Percentiles rank a stretch among this genome's conserved stretches.
Conservation (phyloP, 1,284 basidiomycete genomes). For the Abortiporus biennis region DNA sequence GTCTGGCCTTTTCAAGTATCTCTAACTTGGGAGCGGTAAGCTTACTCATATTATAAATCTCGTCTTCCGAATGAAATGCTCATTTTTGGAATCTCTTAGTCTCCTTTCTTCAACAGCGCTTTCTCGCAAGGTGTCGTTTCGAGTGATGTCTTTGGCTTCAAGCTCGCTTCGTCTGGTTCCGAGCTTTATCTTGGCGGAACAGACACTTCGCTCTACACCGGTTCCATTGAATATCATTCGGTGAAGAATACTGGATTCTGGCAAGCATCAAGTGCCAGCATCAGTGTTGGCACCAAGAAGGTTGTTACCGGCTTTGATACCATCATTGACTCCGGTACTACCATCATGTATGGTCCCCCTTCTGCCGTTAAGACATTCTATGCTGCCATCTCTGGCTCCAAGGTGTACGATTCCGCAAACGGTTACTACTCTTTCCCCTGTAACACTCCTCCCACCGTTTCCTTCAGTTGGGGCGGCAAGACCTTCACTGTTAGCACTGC, state of each 20-base stretch:
- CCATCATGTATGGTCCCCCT: constrained; percentile 19
- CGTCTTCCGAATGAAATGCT: not conserved
- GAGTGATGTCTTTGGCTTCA: constrained; percentile 47
- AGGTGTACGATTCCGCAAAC: constrained; percentile 38
- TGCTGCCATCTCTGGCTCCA: constrained; percentile 44
- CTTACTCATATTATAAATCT: not conserved
- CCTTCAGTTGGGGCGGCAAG: constrained; percentile 29
- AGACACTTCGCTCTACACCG: constrained; percentile 34
- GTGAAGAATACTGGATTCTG: constrained; percentile 22
- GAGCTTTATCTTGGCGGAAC: constrained; percentile 56
- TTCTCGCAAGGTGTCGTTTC: constrained; percentile 29
- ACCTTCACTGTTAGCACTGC: constrained; percentile 35
- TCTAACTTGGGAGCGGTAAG: constrained; percentile 24
- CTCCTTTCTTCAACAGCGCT: constrained; percentile 42
- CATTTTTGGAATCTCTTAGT: constrained; percentile 2
- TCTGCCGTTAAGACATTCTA: constrained; percentile 18
- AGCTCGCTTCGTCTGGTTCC: constrained; percentile 36
- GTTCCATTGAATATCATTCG: constrained; percentile 28
- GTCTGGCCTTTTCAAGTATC: constrained; percentile 37
- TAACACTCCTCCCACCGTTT: constrained; percentile 34
- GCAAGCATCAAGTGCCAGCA: not conserved
- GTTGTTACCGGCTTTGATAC: constrained; percentile 33
- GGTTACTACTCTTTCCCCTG: constrained; percentile 36
- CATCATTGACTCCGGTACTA: constrained; percentile 28
- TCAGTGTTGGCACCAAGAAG: not conserved